phyloP scores from a whole-genome alignment of 1,284 basidiomycete genomes.

The Gomphus bonarii region DNA sequence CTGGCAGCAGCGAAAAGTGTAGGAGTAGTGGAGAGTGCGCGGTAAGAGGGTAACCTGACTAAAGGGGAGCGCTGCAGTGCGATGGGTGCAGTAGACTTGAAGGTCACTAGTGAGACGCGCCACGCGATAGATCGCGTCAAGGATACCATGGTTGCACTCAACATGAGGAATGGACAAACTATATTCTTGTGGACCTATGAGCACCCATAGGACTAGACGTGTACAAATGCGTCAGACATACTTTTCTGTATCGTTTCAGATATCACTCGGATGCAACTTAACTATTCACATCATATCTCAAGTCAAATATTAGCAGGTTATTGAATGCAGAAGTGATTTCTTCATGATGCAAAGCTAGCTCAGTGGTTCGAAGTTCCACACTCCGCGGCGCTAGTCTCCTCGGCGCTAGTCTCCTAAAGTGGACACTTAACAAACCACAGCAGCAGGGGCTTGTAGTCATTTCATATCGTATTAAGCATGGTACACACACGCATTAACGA shows the following conservation, averaged over 20 bases:
- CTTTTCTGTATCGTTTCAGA: too few relatives aligned
- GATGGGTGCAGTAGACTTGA: not conserved
- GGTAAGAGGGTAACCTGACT: not conserved
- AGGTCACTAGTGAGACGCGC: not conserved
- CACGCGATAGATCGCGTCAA: conserved; percentile 1
- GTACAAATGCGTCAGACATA: not conserved
- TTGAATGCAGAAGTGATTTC: too few relatives aligned
- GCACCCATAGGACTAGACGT: not conserved
- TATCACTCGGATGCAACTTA: too few relatives aligned
- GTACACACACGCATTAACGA: conserved; percentile 64
- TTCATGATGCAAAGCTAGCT: too few relatives aligned
- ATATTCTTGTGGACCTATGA: not conserved
- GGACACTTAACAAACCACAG: not conserved
- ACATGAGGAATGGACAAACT: not conserved
- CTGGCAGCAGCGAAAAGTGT: conserved; percentile 1
- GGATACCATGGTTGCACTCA: conserved; percentile 4
- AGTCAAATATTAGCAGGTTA: too few relatives aligned
- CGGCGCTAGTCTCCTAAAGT: too few relatives aligned
- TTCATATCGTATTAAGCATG: conserved; percentile 30
- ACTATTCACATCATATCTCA: too few relatives aligned
- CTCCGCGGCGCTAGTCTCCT: too few relatives aligned
- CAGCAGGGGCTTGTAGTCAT: not conserved
- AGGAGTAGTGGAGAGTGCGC: not conserved
- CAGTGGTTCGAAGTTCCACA: too few relatives aligned
- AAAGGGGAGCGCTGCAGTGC: not conserved